Conservation (phyloP, 805 yeast species). For the Yamadazyma insecticola region DNA sequence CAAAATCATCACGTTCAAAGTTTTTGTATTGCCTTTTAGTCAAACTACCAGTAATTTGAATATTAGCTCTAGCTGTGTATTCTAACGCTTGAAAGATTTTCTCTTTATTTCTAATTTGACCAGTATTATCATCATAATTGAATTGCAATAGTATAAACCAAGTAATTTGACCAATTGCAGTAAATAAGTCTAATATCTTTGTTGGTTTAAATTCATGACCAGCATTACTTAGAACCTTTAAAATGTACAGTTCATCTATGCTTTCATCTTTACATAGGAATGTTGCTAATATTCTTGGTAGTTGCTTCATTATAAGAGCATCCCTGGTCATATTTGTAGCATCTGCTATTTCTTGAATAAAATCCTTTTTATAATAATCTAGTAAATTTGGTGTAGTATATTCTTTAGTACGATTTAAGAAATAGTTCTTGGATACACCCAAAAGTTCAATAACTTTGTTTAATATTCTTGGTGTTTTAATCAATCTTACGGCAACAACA, state of each 20-base stretch:
- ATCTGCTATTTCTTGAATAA: conserved; percentile 58
- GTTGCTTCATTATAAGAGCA: conserved; percentile 44
- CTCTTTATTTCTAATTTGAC: conserved; percentile 23
- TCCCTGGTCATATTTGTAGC: conserved; percentile 42
- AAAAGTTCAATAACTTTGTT: conserved; percentile 59
- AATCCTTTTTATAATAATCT: conserved; percentile 59
- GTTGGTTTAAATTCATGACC: conserved; percentile 40
- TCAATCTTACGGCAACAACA: conserved; percentile 58
- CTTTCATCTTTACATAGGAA: conserved; percentile 47
- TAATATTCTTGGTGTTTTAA: conserved; percentile 55
- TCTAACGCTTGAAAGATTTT: conserved; percentile 41
- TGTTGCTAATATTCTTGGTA: conserved; percentile 54
- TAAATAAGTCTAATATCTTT: conserved; percentile 27
- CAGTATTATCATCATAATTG: conserved; percentile 24
- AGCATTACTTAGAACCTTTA: conserved; percentile 48
- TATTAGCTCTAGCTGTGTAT: conserved; percentile 28
- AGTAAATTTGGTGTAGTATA: conserved; percentile 76
- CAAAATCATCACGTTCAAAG: conserved; percentile 15
- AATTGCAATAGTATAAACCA: conserved; percentile 32
- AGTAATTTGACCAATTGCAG: conserved; percentile 31
- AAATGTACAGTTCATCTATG: conserved; percentile 47
- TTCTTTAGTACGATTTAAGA: conserved; percentile 63
- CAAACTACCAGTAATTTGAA: conserved; percentile 11
- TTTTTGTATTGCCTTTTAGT: conserved; percentile 3
- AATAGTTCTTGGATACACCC: conserved; percentile 55